A percentile compares a stretch with the other conserved stretches of the same genome.
These are phyloP conservation scores for Candida albicans DNA, from an alignment of 1,139 yeast genomes.

Conservation along the genomic window DNA sequence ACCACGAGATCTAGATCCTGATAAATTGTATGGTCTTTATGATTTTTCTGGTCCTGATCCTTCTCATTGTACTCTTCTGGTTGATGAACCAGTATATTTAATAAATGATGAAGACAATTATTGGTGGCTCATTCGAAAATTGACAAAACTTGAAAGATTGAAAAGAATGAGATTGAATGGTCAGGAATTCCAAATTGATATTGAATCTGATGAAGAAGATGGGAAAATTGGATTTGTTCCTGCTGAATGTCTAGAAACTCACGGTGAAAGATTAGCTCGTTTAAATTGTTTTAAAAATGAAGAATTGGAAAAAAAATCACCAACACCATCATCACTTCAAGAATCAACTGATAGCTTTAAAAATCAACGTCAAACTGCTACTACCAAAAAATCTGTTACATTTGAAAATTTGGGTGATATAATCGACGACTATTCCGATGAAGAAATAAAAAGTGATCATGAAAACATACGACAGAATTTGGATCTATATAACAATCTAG, in stretches of 20 bases:
- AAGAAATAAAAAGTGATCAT: conserved; percentile 14
- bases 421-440: conserved; percentile 21
- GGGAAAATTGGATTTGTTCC: conserved; percentile 88
- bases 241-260: conserved; percentile 92
- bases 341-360: conserved; percentile 3
- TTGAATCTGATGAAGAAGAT: conserved; percentile 48
- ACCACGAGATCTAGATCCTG: conserved; percentile 81
- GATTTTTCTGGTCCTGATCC: conserved; percentile 93
- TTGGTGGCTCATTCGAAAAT: conserved; percentile 91
- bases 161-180: conserved; percentile 7
- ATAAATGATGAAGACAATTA: conserved; percentile 88
- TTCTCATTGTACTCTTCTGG: conserved; percentile 77
- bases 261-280: conserved; percentile 87
- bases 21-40: conserved; percentile 79
- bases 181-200: conserved; percentile 10
- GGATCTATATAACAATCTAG: conserved; percentile 9
- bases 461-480: conserved; percentile 13
- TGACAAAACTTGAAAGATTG: conserved; percentile 42
- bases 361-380: conserved; percentile 5
- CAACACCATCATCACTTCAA: conserved; percentile 13
- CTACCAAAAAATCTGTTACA: conserved; percentile 37
- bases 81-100: conserved; percentile 81
- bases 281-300: conserved; percentile 91
- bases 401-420: conserved; percentile 40
- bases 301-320: conserved; percentile 50